These are phyloP conservation scores for Gnaphalium uliginosum DNA, from an alignment of 129 eudicot species.

Conservation along the genomic window DNA sequence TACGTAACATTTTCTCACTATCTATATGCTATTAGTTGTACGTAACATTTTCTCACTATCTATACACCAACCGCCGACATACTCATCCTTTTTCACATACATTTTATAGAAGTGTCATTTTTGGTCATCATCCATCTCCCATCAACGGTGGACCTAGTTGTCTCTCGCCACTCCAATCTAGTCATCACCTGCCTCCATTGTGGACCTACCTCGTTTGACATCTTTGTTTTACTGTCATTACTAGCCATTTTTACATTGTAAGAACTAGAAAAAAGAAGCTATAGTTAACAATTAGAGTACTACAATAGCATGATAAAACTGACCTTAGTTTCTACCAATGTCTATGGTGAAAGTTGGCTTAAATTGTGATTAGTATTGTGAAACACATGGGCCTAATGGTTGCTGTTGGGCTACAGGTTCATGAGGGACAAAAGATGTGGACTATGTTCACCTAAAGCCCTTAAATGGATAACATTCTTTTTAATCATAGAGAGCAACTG, in stretches of 20 bases:
- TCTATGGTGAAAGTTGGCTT: slow-evolving; percentile 1
- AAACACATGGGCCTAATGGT: slow-evolving; percentile 39
- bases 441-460: slow-evolving; percentile 21
- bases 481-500: slow-evolving; percentile 38
- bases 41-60: neutral
- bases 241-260: neutral
- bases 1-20: neutral
- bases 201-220: neutral
- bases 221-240: neutral
- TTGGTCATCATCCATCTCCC: neutral
- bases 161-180: neutral
- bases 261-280: neutral
- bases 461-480: slow-evolving; percentile 33
- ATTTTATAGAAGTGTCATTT: neutral
- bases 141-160: slow-evolving; percentile 9
- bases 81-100: neutral
- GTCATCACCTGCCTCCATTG: neutral
- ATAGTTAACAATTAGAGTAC: neutral
- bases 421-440: slow-evolving; percentile 36
- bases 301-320: neutral
- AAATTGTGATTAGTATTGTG: neutral
- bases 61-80: neutral
- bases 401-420: slow-evolving; percentile 47
- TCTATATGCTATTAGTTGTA: neutral
- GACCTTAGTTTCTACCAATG: neutral